Evolutionary conservation across 2,329 filamentous ascomycete species (phyloP).

Genomic region (Tolypocladium nubicola): DNA sequence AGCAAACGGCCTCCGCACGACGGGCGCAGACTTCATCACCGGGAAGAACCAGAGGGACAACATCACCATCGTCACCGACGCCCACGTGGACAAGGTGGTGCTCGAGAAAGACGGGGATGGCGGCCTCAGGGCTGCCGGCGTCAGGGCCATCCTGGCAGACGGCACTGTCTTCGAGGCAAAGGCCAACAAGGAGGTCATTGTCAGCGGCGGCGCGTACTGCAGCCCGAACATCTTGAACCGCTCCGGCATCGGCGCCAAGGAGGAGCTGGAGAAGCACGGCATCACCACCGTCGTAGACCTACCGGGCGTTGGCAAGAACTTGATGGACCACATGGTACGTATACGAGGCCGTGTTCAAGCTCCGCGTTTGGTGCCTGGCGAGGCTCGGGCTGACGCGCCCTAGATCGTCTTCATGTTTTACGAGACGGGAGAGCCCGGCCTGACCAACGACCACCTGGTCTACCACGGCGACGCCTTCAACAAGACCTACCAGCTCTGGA

Average conservation of each 20-base stretch:
- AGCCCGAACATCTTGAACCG: constrained; percentile 40
- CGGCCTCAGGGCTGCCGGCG: constrained; percentile 32
- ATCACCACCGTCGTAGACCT: constrained; percentile 31
- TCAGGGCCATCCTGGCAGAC: constrained; percentile 24
- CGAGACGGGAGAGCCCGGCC: constrained; percentile 36
- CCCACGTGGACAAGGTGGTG: constrained; percentile 40
- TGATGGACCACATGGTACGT: constrained; percentile 30
- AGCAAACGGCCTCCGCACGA: constrained; percentile 39
- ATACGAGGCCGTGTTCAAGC: not conserved
- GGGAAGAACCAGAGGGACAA: constrained; percentile 28
- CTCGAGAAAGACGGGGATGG: constrained; percentile 23
- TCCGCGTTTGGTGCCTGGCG: not conserved
- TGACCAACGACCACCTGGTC: constrained; percentile 43
- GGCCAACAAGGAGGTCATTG: constrained; percentile 26
- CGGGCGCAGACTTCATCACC: constrained; percentile 40
- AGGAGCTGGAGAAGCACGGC: constrained; percentile 28
- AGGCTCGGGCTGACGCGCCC: not conserved
- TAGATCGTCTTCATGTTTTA: constrained; percentile 51
- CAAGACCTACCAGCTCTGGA: constrained; percentile 42
- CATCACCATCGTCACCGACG: constrained; percentile 35
- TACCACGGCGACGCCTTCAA: constrained; percentile 42
- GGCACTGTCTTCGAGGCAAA: constrained; percentile 2
- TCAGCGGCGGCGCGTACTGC: constrained; percentile 38
- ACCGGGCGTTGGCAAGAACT: constrained; percentile 39
- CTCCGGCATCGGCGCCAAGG: constrained; percentile 37